Evolutionary conservation across 108 stramenopile genomes (phyloP), one percentile per base, ranked within the genome.

Genomic region (Nitzschia sp.): DNA sequence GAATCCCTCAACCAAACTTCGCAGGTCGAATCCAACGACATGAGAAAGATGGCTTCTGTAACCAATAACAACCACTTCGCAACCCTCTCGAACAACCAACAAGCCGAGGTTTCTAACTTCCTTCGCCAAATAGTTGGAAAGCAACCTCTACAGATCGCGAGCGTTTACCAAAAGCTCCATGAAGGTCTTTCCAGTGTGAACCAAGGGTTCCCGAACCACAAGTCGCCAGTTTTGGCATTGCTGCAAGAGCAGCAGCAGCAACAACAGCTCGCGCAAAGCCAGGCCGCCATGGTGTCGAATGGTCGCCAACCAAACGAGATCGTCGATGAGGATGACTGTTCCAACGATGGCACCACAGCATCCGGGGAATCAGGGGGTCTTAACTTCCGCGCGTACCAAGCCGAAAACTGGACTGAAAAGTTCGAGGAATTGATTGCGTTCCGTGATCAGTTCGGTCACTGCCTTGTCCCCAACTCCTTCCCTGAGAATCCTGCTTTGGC

Each of bases 391-490:
- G 60, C 51, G 2, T 75, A 75, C 33, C 74, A 75, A 42, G 66
- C 60, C n/a, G 74, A 75, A 47, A 68, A 68, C 35, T 87, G 86
- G 86, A 81, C 81, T 58, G 69, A 70, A 54, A 76, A 74, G 71
- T 87, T 72, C 45, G 71, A 74, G 60, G 65, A 73, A 28, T 58
- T 87, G 24, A 27, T 57, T 1, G 64, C 62, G 54, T 87, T 78
- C 68, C 70, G 75, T 27, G 59, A 66, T 11, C 46, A 71, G 28
- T 24, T 82, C 46, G 86, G 86, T n/a, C 78, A 87, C 54, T 82
- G 78, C 29, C 63, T 71, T 23, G 76, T 85, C 3, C 70, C 70
- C 13, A 77, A 76, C 35, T 54, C 26, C 19, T 51, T 58, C 29
- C 64, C 70, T 18, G 42, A 65, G n/a, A 71, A 77, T 42, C 54